Evolutionary conservation across 2,329 filamentous ascomycete genomes (phyloP), one percentile per base, ranked within the genome.

Genomic region (Saccharata proteae): DNA sequence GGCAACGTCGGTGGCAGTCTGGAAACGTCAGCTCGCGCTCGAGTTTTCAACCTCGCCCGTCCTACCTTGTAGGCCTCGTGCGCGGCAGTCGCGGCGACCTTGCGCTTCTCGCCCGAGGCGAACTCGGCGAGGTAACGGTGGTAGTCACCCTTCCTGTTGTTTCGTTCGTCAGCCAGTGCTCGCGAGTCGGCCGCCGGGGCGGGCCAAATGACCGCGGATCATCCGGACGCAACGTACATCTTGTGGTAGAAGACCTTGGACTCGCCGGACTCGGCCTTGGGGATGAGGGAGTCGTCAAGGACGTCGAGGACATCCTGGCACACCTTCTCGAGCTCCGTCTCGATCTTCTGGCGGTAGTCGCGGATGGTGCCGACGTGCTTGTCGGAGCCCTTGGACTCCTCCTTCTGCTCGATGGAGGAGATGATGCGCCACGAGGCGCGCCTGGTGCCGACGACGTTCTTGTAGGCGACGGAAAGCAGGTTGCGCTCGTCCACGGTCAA

Each of bases 211-310:
- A 22, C 17, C 18, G 31, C 35, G 17, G 6, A 24, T 15, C 19
- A 19, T 40, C 38, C n/a, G n/a, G n/a, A n/a, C n/a, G n/a, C n/a
- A n/a, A 57, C 74, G 47, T 62, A 92, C 85, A 96, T 96, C 80
- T 96, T 96, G 80, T 96, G 86, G 71, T 94, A 94, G 70, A 96
- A 96, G 51, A 96, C 88, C 77, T 94, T 94, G 53, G 85, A 93
- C 72, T 96, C 88, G 64, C 86, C 88, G 54, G 77, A 84, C 71
- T 90, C 80, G 49, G 88, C 88, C 51, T 82, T 90, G 50, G 84
- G 82, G 53, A 96, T 94, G 54, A 96, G 71, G 69, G 88, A 81
- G 66, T 88, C 65, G 67, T 94, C 85, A 37, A 96, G 76, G 50
- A 93, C 86, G 51, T 92, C 81, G 43, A 96, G 79, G 57, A 96